These are phyloP conservation scores for Kodamaea derodonti DNA, from an alignment of 1,139 yeast genomes.

Conservation along the genomic window DNA sequence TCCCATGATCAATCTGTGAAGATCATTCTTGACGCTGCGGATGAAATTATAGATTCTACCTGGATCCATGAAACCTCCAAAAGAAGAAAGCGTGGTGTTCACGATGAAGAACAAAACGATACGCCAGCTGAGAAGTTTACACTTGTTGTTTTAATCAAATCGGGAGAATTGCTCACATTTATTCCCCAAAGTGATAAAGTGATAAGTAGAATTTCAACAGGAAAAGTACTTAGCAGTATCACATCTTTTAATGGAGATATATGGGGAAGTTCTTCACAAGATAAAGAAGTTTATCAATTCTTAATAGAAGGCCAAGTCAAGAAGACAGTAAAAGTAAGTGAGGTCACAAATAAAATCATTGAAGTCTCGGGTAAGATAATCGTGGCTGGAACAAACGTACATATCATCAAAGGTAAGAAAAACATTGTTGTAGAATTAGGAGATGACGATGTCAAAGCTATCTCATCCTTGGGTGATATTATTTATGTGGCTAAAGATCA, in stretches of 20 bases:
- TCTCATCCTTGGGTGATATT: neutral
- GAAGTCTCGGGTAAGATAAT: constrained; percentile 1
- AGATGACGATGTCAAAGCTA: neutral
- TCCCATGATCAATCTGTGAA: constrained; percentile 6
- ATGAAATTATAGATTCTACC: constrained; percentile 19
- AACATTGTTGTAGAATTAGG: neutral
- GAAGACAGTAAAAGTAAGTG: constrained; percentile 11
- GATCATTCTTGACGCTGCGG: constrained; percentile 21
- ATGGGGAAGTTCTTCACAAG: constrained; percentile 18
- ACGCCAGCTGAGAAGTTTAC: constrained; percentile 1
- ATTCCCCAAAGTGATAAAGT: constrained; percentile 38
- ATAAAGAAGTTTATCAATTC: constrained; percentile 9
- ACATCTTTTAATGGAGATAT: constrained; percentile 4
- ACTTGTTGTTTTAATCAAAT: neutral
- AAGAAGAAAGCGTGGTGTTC: constrained; percentile 10
- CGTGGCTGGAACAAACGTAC: constrained; percentile 7
- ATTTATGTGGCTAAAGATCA: neutral
- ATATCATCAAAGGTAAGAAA: constrained; percentile 4
- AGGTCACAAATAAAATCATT: neutral
- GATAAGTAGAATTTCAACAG: constrained; percentile 25
- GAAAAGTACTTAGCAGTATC: neutral
- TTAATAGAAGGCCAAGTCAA: constrained; percentile 12
- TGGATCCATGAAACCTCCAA: constrained; percentile 20
- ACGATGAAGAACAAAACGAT: constrained; percentile 1
- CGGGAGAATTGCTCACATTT: constrained; percentile 34